Base-by-base conservation (phyloP, 495 filamentous ascomycete species). In the Xylaria venustula region DNA sequence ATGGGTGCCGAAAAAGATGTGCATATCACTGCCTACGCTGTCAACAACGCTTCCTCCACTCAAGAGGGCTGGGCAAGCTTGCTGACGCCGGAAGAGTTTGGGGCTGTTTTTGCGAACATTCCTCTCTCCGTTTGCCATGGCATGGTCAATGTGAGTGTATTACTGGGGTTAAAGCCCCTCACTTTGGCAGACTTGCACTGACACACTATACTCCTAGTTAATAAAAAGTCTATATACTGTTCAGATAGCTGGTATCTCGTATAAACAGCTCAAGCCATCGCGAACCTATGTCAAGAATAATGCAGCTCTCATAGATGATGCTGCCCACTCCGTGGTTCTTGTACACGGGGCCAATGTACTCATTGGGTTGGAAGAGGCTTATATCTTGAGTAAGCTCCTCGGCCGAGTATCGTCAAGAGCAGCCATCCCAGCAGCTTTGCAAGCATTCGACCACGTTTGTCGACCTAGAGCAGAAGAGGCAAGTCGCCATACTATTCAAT, bases 211-310 rank as follows among this genome's bases (percentile, higher is more conserved):
- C 26, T 36, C 12, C 36, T 32, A 69, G 68, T 61, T 71, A 3
- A 65, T 71, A 41, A 46, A 63, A 23, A 69, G 68, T 23, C 53
- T 67, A 20, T 71, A 71, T 41, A 71, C 68, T 15, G 68, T 71
- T 22, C 68, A 71, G 32, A 54, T 71, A 20, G 60, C 68, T 9
- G 66, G 66, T 0, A 61, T 69, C 23, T 65, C 63, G 30, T 58
- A 63, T 20, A 50, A 69, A 28, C 58, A 68, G 17, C 68, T 66
- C 19, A 51, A 19, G 34, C 61, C 64, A 17, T 55, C 68, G n/a
- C 64, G 63, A 11, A 71, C 66, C 9, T 71, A 61, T 49, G 68
- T 65, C 6, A 67, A 61, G 5, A 51, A 50, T 1, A 67, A 67
- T 41, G 58, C 63, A 17, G 67, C 61, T 11, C 54, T 71, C 26